Evolutionary conservation across 164 flowering plant genomes (phyloP), one percentile per base, ranked within the genome.

Genomic region (Pachysandra terminalis): DNA sequence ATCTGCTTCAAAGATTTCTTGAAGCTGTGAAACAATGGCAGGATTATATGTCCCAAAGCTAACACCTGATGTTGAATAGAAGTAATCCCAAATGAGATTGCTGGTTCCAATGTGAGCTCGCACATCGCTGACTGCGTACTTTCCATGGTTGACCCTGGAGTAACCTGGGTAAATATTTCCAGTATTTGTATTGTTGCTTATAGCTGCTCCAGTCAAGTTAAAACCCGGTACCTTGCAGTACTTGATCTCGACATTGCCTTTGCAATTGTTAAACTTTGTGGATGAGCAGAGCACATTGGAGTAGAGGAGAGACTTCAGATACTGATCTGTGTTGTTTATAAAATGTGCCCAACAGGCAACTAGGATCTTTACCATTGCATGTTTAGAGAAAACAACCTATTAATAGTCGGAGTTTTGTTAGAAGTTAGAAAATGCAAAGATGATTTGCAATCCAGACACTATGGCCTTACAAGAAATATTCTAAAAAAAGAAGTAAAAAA

Each of bases 41-140:
- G 89, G 86, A 59, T 84, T 78, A 60, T 94, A 83, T 9, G 98
- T 89, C 27, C 98, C 98, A 61, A 94, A 91, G 75, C 97, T 86
- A 60, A 90, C 85, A 25, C 97, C 97, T 14, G 91, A 83, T 0
- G 97, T 91, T 22, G 90, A 54, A 65, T 88, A 94, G 76, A 91
- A 94, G 75, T 94, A 94, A 73, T 94, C 98, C 98, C 98, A 94
- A 23, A 90, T 48, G 17, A 94, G 91, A 72, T 94, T 94, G 80
- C 96, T 94, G n/a, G 97, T 94, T 54, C 95, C 90, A 28, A 94
- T 87, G 74, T 94, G 97, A 1, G 96, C 97, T 59, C 96, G 72
- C 1, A 82, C 81, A 65, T 90, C 87, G 61, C 96, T 91, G 14
- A 91, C 98, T 52, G 92, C 93, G 66, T 87, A 94, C 64, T 94